Evolutionary conservation across 257 asterid genomes (phyloP).

Genomic region (Primulina eburnea): DNA sequence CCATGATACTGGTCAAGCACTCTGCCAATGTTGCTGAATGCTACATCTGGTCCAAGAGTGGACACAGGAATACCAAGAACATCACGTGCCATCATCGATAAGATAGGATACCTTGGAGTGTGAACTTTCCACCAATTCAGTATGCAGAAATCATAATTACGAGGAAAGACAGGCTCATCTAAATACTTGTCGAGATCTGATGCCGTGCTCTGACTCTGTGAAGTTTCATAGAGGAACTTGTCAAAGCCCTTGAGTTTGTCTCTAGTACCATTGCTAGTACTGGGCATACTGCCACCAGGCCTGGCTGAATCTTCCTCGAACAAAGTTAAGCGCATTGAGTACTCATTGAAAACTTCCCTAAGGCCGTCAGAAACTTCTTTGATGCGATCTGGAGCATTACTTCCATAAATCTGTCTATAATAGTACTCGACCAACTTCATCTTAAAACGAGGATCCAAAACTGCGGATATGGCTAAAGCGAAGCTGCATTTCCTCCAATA

Average conservation of each 20-base stretch:
- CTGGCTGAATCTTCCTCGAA: slow-evolving; percentile 45
- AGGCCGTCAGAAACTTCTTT: slow-evolving; percentile 62
- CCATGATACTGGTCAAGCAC: slow-evolving; percentile 62
- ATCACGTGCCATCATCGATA: slow-evolving; percentile 96
- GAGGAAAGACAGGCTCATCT: slow-evolving; percentile 90
- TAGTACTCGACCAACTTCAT: slow-evolving; percentile 90
- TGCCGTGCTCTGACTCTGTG: slow-evolving; percentile 55
- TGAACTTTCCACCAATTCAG: slow-evolving; percentile 99
- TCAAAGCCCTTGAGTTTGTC: slow-evolving; percentile 92
- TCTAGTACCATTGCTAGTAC: slow-evolving; percentile 48
- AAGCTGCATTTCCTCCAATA: slow-evolving; percentile 84
- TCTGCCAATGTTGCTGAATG: slow-evolving; percentile 61
- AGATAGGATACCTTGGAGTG: slow-evolving; percentile 89
- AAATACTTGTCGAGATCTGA: slow-evolving; percentile 88
- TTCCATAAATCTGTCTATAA: slow-evolving; percentile 62
- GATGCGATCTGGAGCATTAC: slow-evolving; percentile 52
- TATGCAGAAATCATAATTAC: slow-evolving; percentile 74
- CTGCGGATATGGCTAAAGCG: slow-evolving; percentile 70
- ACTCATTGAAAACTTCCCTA: slow-evolving; percentile 72
- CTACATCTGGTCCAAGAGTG: slow-evolving; percentile 67
- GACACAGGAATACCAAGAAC: slow-evolving; percentile 75
- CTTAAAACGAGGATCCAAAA: slow-evolving; percentile 91
- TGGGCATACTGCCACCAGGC: slow-evolving; percentile 41
- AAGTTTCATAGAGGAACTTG: slow-evolving; percentile 76
- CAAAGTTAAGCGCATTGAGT: slow-evolving; percentile 51